phyloP scores from a whole-genome alignment of 2,329 filamentous ascomycete species.

The Eutypella sp. region DNA sequence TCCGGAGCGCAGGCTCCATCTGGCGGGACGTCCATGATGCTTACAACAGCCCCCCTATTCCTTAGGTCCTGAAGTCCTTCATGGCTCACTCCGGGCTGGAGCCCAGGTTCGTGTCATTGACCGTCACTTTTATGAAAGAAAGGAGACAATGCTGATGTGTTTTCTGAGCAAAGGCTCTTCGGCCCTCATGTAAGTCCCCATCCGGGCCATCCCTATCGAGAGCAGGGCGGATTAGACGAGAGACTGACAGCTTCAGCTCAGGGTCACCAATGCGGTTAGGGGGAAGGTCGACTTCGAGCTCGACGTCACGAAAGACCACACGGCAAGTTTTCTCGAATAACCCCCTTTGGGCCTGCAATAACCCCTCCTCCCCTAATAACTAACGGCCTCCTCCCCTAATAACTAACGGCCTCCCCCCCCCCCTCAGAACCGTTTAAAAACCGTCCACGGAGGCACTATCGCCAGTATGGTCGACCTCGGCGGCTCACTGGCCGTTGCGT shows the following conservation, averaged over 20 bases:
- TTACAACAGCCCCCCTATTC: too few relatives aligned
- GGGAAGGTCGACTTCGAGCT: slow-evolving; percentile 73
- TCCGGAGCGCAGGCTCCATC: too few relatives aligned
- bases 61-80: slow-evolving; percentile 79
- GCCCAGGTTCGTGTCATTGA: slow-evolving; percentile 58
- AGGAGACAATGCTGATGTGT: background rate
- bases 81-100: slow-evolving; percentile 81
- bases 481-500: slow-evolving; percentile 61
- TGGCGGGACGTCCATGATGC: background rate
- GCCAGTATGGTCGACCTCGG: slow-evolving; percentile 69
- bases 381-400: too few relatives aligned
- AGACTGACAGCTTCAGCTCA: slow-evolving; percentile 45
- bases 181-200: slow-evolving; percentile 33
- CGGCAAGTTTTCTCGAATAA: slow-evolving; percentile 44
- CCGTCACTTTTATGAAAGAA: background rate
- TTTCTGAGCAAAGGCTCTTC: slow-evolving; percentile 29
- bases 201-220: background rate
- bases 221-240: background rate
- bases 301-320: slow-evolving; percentile 69
- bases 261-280: slow-evolving; percentile 57
- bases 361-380: too few relatives aligned
- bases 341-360: too few relatives aligned
- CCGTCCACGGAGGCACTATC: slow-evolving; percentile 73
- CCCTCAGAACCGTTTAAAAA: slow-evolving; percentile 66
- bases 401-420: slow-evolving; percentile 3